These are phyloP conservation scores for Aspergillus sclerotialis DNA, from an alignment of 2,329 filamentous ascomycete species.

Conservation along the genomic window DNA sequence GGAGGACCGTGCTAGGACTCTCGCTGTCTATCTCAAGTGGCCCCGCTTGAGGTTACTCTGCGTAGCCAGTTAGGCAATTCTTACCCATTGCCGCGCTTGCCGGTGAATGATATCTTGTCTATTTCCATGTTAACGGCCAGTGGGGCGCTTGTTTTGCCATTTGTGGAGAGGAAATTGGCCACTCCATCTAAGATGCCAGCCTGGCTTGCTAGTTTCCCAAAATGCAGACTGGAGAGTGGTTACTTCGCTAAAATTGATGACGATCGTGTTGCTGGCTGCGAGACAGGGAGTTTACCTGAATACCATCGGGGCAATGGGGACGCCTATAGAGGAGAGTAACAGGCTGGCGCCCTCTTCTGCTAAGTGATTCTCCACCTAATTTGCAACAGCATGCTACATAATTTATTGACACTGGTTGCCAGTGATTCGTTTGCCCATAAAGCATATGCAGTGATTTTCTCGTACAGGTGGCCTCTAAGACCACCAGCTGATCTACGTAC, in stretches of 20 bases:
- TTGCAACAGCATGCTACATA: conserved; percentile 8
- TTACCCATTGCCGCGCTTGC: conserved; percentile 11
- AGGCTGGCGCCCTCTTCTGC: conserved; percentile 6
- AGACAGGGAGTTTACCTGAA: conserved; percentile 55
- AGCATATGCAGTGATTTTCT: too few species aligned
- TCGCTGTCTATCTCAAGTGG: conserved; percentile 14
- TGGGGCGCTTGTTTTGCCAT: conserved; percentile 45
- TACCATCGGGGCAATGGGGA: conserved; percentile 23
- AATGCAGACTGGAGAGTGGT: conserved; percentile 23
- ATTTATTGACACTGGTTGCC: background rate
- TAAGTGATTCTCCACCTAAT: conserved; percentile 6
- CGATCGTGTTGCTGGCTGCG: conserved; percentile 61
- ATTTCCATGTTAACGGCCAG: conserved; percentile 14
- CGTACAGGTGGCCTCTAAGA: too few species aligned
- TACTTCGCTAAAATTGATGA: conserved; percentile 58
- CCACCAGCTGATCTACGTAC: too few species aligned
- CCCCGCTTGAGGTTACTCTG: conserved; percentile 13
- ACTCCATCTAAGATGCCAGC: conserved; percentile 49
- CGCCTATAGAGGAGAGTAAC: conserved; percentile 3
- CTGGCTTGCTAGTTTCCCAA: conserved; percentile 32
- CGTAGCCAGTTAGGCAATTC: conserved; percentile 12
- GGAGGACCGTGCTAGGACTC: conserved; percentile 11
- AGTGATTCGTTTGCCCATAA: background rate
- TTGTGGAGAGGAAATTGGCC: conserved; percentile 51
- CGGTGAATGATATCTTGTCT: conserved; percentile 18